These are phyloP conservation scores for Ciborinia camelliae DNA, from an alignment of 2,329 filamentous ascomycete genomes.

Conservation along the genomic window DNA sequence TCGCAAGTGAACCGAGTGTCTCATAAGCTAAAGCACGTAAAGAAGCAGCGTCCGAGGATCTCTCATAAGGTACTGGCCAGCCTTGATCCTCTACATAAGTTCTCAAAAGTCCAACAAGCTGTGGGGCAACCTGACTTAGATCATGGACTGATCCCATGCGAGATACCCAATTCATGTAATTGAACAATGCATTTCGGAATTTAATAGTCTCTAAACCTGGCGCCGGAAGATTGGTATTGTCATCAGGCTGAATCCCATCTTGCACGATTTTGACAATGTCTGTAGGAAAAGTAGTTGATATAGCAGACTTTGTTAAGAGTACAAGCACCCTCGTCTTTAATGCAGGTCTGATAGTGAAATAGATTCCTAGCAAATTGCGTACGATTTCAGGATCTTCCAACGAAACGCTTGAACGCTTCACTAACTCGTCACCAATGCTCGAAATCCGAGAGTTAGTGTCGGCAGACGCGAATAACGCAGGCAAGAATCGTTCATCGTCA, in stretches of 20 bases:
- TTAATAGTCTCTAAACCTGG: constrained; percentile 63
- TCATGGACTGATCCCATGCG: constrained; percentile 62
- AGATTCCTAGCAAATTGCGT: constrained; percentile 65
- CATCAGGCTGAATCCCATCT: constrained; percentile 55
- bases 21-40: constrained; percentile 84
- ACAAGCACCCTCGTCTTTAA: constrained; percentile 74
- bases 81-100: constrained; percentile 76
- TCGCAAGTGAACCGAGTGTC: constrained; percentile 77
- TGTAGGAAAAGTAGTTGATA: constrained; percentile 66
- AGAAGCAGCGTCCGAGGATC: constrained; percentile 57
- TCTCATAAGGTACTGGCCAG: constrained; percentile 68
- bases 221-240: constrained; percentile 36
- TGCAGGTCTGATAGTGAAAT: constrained; percentile 67
- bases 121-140: constrained; percentile 62
- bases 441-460: constrained; percentile 78
- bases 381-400: constrained; percentile 67
- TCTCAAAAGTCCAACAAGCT: constrained; percentile 65
- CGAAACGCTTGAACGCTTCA: constrained; percentile 74
- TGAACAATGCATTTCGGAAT: constrained; percentile 77
- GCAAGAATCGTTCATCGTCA: constrained; percentile 78
- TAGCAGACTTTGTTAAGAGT: constrained; percentile 72
- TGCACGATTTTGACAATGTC: constrained; percentile 68
- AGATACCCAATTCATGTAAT: constrained; percentile 83
- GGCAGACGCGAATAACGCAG: constrained; percentile 77
- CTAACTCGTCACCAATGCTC: constrained; percentile 80